Base-by-base conservation (phyloP, 2,329 filamentous ascomycete species). In the Myriosclerotinia scirpicola region DNA sequence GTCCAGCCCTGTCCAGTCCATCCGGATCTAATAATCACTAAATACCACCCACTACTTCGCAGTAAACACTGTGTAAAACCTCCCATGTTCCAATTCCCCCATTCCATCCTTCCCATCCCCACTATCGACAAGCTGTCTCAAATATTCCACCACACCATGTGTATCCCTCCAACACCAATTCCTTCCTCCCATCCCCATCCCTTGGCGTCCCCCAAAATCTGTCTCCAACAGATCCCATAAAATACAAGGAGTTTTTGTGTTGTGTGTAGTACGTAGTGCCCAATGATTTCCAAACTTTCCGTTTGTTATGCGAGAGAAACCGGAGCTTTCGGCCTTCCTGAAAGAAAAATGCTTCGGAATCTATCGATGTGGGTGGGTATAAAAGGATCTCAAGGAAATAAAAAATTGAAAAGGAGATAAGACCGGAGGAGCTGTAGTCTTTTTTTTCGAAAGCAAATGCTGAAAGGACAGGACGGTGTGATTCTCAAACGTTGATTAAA, bases 391-490 rank as follows among this genome's bases (percentile, higher is more conserved):
- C 6, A 62, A 61, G 48, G 56, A 54, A 65, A 59, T 38, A 65
- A 58, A 65, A 64, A n/a, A 58, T 65, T 5, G 48, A 61, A 66
- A 63, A 61, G 48, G 64, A 62, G 64, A 66, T 38, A 54, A 30
- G 22, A n/a, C 38, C 17, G 38, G 26, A 52, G 11, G 30, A 56
- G 30, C 22, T 12, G 46, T 17, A 53, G 38, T 26, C 22, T 3
- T 15, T 30, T 54, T 60, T 46, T 62, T 64, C 62, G 60, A 68
- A 69, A 69, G 65, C 53, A 68, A 72, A 65, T 67, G 65, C 67
- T 59, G 73, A 74, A 75, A 75, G 71, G 74, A 76, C 72, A 72
- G 74, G 74, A 75, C 71, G 72, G 73, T 73, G 69, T 71, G 68
- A 66, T 48, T 48, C 46, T 65, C 67, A 61, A 67, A 70, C 67